Base-by-base conservation (phyloP, 2,329 filamentous ascomycete species). In the Arthrocladium fulminans region DNA sequence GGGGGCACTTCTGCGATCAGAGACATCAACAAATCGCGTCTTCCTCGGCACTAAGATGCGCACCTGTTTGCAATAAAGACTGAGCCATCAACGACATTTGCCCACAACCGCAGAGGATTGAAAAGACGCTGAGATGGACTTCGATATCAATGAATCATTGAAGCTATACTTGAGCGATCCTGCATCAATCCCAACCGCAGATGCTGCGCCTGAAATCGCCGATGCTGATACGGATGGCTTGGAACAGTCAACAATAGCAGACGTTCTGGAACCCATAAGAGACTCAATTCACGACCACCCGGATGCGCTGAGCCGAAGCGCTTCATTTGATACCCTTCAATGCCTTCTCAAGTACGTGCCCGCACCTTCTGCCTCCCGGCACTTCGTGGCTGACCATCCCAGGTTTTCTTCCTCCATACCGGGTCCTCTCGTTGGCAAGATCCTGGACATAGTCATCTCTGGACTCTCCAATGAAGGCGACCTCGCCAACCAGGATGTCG, bases 131-230 rank as follows among this genome's bases (percentile, higher is more conserved):
- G 39, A 37, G 20, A 78, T 88, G 65, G 78, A 83, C 62, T 98
- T 98, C 71, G 87, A 97, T 67, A 87, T 98, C 68, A 95, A 96
- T 67, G 85, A 95, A 73, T 88, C 88, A 57, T 84, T 97, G 67
- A 96, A 95, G 75, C 80, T 87, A 65, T 98, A 96, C 70, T 86
- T 96, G 78, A 94, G 88, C 69, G 90, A 97, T 65, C 90, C 92
- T 7, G 74, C 81, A 39, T 79, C 80, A 32, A 85, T 97, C 48
- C 74, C 84, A 6, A 96, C 89, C 2, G 83, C 86, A 37, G 90
- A 97, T 65, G 92, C 89, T 48, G 85, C 92, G 59, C 69, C 81
- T 38, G 79, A 84, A 51, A 79, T 98, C 17, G 76, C 88, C 59
- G 90, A 97, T 64, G 94, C 87, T 77, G 88, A 96, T 59, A 86